phyloP scores from a whole-genome alignment of 495 filamentous ascomycete genomes.

The Polyplosphaeria fusca region DNA sequence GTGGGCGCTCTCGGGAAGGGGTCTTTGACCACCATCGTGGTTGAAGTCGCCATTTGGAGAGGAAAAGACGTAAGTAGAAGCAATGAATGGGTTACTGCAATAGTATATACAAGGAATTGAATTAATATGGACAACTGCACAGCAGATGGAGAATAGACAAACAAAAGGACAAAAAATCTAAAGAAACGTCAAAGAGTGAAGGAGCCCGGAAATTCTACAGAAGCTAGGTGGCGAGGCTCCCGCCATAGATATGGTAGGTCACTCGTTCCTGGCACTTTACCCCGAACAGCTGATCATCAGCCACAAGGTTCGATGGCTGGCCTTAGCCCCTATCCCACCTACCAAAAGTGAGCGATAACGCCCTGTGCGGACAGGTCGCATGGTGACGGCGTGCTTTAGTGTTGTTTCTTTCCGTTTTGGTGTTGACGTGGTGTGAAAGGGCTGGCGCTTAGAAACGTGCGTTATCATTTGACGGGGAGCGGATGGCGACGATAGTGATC shows the following conservation, averaged over 20 bases:
- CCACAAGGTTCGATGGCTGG: neutral
- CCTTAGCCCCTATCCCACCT: neutral
- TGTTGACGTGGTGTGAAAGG: neutral
- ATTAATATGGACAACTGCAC: neutral
- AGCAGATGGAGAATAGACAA: neutral
- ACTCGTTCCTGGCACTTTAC: neutral
- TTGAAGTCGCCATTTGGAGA: conserved; percentile 4
- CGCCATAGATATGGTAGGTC: neutral
- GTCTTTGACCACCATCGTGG: conserved; percentile 8
- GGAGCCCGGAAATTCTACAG: neutral
- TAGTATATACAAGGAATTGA: neutral
- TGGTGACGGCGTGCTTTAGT: neutral
- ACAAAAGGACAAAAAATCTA: neutral
- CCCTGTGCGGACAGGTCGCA: neutral
- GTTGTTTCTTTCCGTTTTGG: neutral
- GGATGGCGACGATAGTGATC: too few relatives aligned
- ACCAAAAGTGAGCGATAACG: neutral
- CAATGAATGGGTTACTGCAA: neutral
- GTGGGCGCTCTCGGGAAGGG: conserved; percentile 13
- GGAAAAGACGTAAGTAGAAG: neutral
- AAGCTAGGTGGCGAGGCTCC: neutral
- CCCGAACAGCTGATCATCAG: neutral
- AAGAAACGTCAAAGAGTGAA: neutral
- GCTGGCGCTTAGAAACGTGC: too few relatives aligned
- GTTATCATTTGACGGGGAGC: too few relatives aligned